Base-by-base conservation (phyloP, 2,329 filamentous ascomycete species). In the Curvularia lunata region DNA sequence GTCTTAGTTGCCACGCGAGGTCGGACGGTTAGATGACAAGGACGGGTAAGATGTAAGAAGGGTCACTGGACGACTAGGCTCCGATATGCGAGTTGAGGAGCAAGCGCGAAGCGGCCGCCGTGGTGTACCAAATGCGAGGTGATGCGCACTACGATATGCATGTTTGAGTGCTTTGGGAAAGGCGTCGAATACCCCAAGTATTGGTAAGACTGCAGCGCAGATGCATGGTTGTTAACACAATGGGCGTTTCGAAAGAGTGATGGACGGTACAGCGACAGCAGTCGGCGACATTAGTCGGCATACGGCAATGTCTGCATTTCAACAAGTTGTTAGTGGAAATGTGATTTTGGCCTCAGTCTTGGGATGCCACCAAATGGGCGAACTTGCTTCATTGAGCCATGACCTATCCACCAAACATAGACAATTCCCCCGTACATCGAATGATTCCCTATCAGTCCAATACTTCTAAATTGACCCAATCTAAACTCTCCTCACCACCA, bases 41-140 rank as follows among this genome's bases (percentile, higher is more conserved):
- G 10, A n/a, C 42, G 16, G 27, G 32, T 25, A 37, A 18, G 46
- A 25, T 5, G 8, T 32, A 13, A 16, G 37, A 48, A 37, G 21
- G 32, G 21, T 38, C 23, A 42, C 21, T 13, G 46, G 8, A 48
- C 23, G 7, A 27, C 13, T 23, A 42, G 21, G 40, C 19, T n/a
- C 40, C 40, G 40, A 42, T 25, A 32, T 25, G 21, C 8, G 19
- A n/a, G 27, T 27, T 47, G 43, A 32, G 27, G 18, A 25, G 32
- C 3, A 16, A 48, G 21, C 16, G 21, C 10, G 10, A 38, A 40
- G 38, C 32, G 47, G 23, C 38, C 10, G 43, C 42, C 40, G 53
- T 38, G 37, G 52, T 47, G 47, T 55, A 30, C 40, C 52, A 38
- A 55, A 28, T 23, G 40, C 27, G 41, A 28, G 32, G n/a, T 25